Percentiles rank a stretch among this genome's conserved stretches.
These are phyloP conservation scores for Aspergillus affinis DNA, from an alignment of 495 filamentous ascomycete species.

Conservation along the genomic window DNA sequence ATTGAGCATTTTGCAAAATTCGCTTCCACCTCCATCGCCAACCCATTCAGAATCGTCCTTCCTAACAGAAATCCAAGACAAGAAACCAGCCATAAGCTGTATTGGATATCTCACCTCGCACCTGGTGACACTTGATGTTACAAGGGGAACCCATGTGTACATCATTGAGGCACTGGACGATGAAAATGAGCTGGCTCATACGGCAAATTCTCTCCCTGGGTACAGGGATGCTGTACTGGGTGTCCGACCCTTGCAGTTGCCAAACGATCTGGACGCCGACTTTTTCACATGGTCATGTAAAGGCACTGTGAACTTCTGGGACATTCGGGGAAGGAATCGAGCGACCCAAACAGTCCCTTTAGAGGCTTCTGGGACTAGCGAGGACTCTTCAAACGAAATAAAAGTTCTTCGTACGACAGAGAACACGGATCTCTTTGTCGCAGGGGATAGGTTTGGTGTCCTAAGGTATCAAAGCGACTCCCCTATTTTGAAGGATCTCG, in stretches of 20 bases:
- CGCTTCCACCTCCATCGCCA: conserved; percentile 29
- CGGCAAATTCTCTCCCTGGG: conserved; percentile 53
- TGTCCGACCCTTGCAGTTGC: conserved; percentile 57
- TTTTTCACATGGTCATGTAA: conserved; percentile 86
- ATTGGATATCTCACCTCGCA: conserved; percentile 69
- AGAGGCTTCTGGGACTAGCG: conserved; percentile 55
- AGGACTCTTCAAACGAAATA: conserved; percentile 71
- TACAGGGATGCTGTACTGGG: conserved; percentile 80
- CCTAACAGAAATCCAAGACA: conserved; percentile 27
- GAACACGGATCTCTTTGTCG: conserved; percentile 63
- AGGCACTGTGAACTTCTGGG: conserved; percentile 81
- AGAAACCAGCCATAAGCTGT: conserved; percentile 50
- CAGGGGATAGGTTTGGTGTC: conserved; percentile 83
- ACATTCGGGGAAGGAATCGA: conserved; percentile 64
- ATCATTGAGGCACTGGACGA: conserved; percentile 31
- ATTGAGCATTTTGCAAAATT: conserved; percentile 28
- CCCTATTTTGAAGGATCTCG: conserved; percentile 22
- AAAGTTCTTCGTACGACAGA: conserved; percentile 63
- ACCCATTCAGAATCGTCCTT: conserved; percentile 26
- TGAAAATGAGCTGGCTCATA: conserved; percentile 32
- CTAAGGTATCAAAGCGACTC: conserved; percentile 53
- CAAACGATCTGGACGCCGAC: conserved; percentile 58
- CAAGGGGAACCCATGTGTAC: conserved; percentile 69
- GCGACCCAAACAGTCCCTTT: conserved; percentile 64
- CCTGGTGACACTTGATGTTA: conserved; percentile 73